Conservation (phyloP, 495 filamentous ascomycete species). For the Podospora bellae-mahoneyi region DNA sequence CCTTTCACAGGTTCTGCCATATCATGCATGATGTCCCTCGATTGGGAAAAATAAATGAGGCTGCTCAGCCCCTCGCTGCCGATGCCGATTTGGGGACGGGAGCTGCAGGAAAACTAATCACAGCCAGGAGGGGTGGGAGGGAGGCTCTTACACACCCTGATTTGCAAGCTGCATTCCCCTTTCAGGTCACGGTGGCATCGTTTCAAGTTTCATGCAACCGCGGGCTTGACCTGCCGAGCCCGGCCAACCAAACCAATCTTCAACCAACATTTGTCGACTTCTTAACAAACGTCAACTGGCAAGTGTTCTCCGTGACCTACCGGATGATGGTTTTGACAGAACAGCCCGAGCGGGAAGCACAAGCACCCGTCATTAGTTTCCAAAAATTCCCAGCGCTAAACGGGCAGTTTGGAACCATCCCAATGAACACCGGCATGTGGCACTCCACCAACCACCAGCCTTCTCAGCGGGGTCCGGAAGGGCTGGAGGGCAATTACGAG, state of each 20-base stretch:
- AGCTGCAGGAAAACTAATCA: neutral
- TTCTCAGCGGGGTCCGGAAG: neutral
- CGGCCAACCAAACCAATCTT: neutral
- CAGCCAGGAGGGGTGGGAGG: no score
- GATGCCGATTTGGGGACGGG: neutral
- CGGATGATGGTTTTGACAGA: no score
- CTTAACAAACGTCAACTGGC: no score
- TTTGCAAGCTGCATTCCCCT: slow-evolving; percentile 9
- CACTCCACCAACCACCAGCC: neutral
- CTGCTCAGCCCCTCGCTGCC: neutral
- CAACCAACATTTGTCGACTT: no score
- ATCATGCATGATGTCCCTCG: neutral
- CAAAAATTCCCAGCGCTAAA: no score
- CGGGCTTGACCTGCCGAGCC: slow-evolving; percentile 5
- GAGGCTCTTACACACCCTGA: neutral
- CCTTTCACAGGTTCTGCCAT: neutral
- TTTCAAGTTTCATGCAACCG: slow-evolving; percentile 11
- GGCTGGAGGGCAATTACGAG: neutral
- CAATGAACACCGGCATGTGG: neutral
- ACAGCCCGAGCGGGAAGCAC: no score
- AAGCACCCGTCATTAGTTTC: no score
- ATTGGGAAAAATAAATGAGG: neutral
- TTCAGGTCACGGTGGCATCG: neutral
- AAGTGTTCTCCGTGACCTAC: no score
- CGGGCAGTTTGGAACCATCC: no score